Evolutionary conservation across 176 grass and related monocot genomes (phyloP).

Genomic region (Oryza meridionalis): DNA sequence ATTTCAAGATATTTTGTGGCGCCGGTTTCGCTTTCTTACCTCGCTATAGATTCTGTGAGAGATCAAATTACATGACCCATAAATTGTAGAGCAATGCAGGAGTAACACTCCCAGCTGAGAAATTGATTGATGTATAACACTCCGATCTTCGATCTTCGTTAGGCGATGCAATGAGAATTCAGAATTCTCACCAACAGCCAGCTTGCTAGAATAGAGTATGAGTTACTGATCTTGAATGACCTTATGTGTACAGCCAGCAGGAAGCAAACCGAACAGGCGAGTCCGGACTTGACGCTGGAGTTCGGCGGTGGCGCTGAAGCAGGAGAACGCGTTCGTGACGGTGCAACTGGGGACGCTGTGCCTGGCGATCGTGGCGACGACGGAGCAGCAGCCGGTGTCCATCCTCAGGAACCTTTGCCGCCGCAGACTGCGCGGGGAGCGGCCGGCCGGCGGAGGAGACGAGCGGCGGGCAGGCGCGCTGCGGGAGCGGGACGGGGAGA

Average conservation of each 20-base stretch:
- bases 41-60: no score
- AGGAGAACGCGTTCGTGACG: no score
- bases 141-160: neutral
- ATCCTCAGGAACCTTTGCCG: no score
- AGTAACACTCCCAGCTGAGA: neutral
- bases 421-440: no score
- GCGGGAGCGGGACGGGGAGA: no score
- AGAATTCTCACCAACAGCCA: neutral
- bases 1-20: neutral
- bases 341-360: no score
- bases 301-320: no score
- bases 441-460: no score
- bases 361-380: no score
- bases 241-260: neutral
- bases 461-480: no score
- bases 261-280: neutral
- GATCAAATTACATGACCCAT: conserved; percentile 29
- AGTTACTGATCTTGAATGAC: neutral
- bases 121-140: neutral
- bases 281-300: no score
- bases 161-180: neutral
- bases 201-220: neutral
- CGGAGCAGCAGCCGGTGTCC: no score
- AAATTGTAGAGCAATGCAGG: conserved; percentile 11
- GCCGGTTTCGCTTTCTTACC: neutral